Base-by-base conservation (phyloP, 257 asterid genomes). In the Jaltomata sinuosa region DNA sequence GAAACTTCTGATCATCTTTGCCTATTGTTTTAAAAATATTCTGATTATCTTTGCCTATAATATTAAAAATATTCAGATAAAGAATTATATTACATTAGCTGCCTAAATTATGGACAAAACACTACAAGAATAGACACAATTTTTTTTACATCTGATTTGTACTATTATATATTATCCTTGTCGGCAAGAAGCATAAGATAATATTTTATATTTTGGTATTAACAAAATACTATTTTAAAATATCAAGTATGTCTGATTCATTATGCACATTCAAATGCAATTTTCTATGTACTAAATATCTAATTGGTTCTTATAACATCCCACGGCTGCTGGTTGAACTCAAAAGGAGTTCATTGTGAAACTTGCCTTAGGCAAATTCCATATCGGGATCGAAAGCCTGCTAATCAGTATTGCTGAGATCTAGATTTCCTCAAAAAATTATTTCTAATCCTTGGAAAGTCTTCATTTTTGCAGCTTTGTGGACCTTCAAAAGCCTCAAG, bases 401-500 rank as follows among this genome's bases (percentile, higher is more conserved):
- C 82, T 76, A 74, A 49, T 77, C 59, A 25, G 19, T 38, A 12
- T 5, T 80, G n/a, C 42, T 82, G 57, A 57, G 55, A 29, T 81
- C 59, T 32, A 45, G 42, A 59, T 45, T 62, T 31, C 21, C 65
- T 65, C n/a, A 14, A 31, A 21, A 45, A 32, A 47, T 64, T 82
- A 64, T 62, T 16, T 83, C 42, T 67, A 50, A 83, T 65, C 59
- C 45, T 81, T 32, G 38, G 53, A 47, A 81, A 47, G 32, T 50
- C 42, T 36, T 53, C 36, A 50, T 83, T 36, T 47, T 15, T 77
- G 86, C 95, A 96, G 98, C 89, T 96, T 96, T 83, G 98, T 98
- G 5, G 99, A 93, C 89, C 98, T 96, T 84, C 98, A 96, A 90
- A 97, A 95, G 91, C 99, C 98, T n/a, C 98, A 97, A 87, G 83